Evolutionary conservation across 1,284 basidiomycete species (phyloP).

Genomic region (Taiwanofungus camphoratus): DNA sequence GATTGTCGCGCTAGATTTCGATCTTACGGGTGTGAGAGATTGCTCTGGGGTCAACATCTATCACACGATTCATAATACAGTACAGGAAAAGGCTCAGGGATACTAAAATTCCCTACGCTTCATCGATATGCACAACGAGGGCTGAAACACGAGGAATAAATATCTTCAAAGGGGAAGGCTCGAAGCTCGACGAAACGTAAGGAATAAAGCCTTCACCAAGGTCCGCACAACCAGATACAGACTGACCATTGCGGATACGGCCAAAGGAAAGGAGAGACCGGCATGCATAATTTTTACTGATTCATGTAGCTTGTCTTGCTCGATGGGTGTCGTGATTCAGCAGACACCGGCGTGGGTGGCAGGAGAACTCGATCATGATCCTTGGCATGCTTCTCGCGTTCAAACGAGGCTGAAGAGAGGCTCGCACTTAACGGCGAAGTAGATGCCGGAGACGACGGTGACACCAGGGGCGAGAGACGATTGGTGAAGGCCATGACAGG

Average conservation of each 20-base stretch:
- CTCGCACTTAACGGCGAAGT: slow-evolving; percentile 25
- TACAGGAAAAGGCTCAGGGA: not conserved
- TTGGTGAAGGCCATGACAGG: slow-evolving; percentile 28
- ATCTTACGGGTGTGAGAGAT: not conserved
- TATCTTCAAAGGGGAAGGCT: slow-evolving; percentile 9
- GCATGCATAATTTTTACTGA: slow-evolving; percentile 2
- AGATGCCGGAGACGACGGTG: slow-evolving; percentile 36
- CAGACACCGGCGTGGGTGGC: slow-evolving; percentile 7
- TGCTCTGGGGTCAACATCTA: not conserved
- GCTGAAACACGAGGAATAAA: slow-evolving; percentile 18
- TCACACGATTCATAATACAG: slow-evolving; percentile 2
- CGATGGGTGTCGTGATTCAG: slow-evolving; percentile 1
- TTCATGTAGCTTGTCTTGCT: not conserved
- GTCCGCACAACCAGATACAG: not conserved
- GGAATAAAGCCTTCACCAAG: not conserved
- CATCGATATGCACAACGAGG: slow-evolving; percentile 3
- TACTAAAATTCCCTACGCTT: not conserved
- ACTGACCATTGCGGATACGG: not conserved
- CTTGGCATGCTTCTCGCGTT: slow-evolving; percentile 40
- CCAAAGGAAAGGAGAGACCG: no score
- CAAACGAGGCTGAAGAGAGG: slow-evolving; percentile 40
- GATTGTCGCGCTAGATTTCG: slow-evolving; percentile 10
- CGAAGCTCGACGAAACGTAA: slow-evolving; percentile 1
- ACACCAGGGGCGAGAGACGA: slow-evolving; percentile 35
- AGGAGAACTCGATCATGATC: slow-evolving; percentile 17